Base-by-base conservation (phyloP, 202 grass and related monocot species). In the Elaeis oleifera region DNA sequence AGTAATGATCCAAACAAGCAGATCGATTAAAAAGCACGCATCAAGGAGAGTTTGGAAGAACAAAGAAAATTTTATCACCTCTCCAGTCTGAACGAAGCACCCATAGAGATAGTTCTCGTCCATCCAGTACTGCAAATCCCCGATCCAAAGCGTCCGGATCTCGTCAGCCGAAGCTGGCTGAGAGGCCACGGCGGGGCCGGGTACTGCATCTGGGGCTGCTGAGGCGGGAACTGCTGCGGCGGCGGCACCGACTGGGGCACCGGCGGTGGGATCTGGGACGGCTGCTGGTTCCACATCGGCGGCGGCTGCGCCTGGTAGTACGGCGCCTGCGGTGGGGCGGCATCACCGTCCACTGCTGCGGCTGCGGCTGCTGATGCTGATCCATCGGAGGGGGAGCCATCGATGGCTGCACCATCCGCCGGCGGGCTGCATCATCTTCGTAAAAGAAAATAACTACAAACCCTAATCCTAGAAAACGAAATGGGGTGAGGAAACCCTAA, bases 101-200 rank as follows among this genome's bases (percentile, higher is more conserved):
- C 55, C 64, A 28, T 76, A 83, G 14, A 96, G 66, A 65, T 89
- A 89, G 76, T 51, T 56, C 68, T 96, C 91, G 16, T 96, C 91
- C 84, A 96, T 91, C 91, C 91, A 96, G 60, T 85, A 81, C 74
- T 89, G 87, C 54, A 96, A 79, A 76, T 91, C 91, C 32, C 91
- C 87, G 23, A 96, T 89, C 91, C 91, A 96, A 54, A 96, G 71
- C 6, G 91, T 70, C 55, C 79, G 81, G 76, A 96, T 71, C 65
- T 96, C 91, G 26, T 84, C 84, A 17, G 62, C 54, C 16, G 62
- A 63, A 1, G 70, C 63, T 20, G 60, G 39, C 2, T 67, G 67
- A 51, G 56, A 49, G 36, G 56, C 56, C 15, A 2, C 23, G 58
- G 13, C 17, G 7, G 23, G 25, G 1, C 58, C 58, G 27, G 26